These are phyloP conservation scores for Chlorella sorokiniana DNA, from an alignment of 139 green algal genomes.

Conservation along the genomic window DNA sequence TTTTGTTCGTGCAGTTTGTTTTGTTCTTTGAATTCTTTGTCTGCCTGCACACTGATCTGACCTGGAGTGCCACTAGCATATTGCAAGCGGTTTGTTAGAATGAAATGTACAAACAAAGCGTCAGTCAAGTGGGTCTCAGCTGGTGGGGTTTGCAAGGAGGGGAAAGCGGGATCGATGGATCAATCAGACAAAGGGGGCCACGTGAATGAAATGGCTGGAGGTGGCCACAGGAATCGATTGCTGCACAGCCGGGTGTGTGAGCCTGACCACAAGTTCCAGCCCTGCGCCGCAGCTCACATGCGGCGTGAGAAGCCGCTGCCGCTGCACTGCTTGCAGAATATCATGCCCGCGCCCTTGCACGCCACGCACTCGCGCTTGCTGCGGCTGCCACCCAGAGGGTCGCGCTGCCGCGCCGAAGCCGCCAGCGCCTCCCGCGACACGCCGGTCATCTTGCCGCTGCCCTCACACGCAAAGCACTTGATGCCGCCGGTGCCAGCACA, in stretches of 20 bases:
- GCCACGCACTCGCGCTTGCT: slow-evolving; percentile 29
- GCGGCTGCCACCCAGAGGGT: neutral
- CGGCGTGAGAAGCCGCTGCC: slow-evolving; percentile 9
- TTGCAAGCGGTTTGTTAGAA: too few relatives aligned
- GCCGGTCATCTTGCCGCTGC: slow-evolving; percentile 35
- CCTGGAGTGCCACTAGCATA: too few relatives aligned
- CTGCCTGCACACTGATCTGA: too few relatives aligned
- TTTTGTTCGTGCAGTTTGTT: slow-evolving; percentile 8
- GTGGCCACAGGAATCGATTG: too few relatives aligned
- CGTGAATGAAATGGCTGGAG: neutral
- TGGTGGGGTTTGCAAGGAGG: too few relatives aligned
- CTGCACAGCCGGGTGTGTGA: too few relatives aligned
- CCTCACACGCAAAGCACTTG: slow-evolving; percentile 54
- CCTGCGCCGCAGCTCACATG: neutral
- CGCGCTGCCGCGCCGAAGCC: neutral
- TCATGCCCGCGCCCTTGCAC: slow-evolving; percentile 26
- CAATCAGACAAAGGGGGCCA: too few relatives aligned
- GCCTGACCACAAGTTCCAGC: neutral
- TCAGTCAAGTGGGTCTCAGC: too few relatives aligned
- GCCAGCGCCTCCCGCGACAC: slow-evolving; percentile 4
- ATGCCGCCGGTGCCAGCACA: slow-evolving; percentile 51
- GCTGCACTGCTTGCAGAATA: slow-evolving; percentile 28
- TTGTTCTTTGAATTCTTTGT: neutral
- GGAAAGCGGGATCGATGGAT: too few relatives aligned
- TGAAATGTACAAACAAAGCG: too few relatives aligned